A percentile compares a stretch with the other conserved stretches of the same genome.
Evolutionary conservation across 2,329 filamentous ascomycete species (phyloP).

Genomic region (Moelleriella libera): DNA sequence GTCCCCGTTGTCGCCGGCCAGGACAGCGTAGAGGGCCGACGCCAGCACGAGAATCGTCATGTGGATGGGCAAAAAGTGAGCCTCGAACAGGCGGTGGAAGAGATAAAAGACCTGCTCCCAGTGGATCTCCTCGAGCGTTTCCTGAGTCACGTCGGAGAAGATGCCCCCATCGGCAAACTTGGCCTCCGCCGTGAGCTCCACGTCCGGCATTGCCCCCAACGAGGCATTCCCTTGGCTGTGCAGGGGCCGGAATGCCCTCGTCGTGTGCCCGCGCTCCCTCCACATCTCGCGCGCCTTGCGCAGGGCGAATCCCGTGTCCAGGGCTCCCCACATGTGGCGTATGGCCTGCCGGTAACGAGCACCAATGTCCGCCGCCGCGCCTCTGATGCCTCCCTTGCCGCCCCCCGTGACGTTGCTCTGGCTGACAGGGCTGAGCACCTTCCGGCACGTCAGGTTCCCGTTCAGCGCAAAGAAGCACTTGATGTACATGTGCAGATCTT

Average conservation of each 20-base stretch:
- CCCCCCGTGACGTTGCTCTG: slow-evolving; percentile 57
- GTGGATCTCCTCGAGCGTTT: slow-evolving; percentile 34
- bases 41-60: slow-evolving; percentile 50
- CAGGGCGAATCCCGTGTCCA: slow-evolving; percentile 54
- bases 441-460: slow-evolving; percentile 49
- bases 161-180: slow-evolving; percentile 32
- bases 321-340: slow-evolving; percentile 62
- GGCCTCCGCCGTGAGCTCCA: slow-evolving; percentile 22
- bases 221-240: slow-evolving; percentile 32
- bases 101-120: slow-evolving; percentile 44
- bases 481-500: slow-evolving; percentile 66
- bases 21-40: slow-evolving; percentile 44
- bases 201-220: slow-evolving; percentile 33
- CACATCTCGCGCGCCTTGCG: slow-evolving; percentile 43
- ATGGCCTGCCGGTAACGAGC: slow-evolving; percentile 60
- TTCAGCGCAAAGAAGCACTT: slow-evolving; percentile 66
- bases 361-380: slow-evolving; percentile 40
- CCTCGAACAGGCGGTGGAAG: slow-evolving; percentile 56
- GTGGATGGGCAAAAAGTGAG: slow-evolving; percentile 57
- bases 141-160: slow-evolving; percentile 39
- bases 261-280: slow-evolving; percentile 41
- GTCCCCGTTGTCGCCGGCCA: slow-evolving; percentile 35
- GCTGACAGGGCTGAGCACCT: slow-evolving; percentile 55
- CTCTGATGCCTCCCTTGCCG: slow-evolving; percentile 35
- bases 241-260: slow-evolving; percentile 39